Evolutionary conservation across 2,329 filamentous ascomycete genomes (phyloP).

Genomic region (Podosphaera fusca): DNA sequence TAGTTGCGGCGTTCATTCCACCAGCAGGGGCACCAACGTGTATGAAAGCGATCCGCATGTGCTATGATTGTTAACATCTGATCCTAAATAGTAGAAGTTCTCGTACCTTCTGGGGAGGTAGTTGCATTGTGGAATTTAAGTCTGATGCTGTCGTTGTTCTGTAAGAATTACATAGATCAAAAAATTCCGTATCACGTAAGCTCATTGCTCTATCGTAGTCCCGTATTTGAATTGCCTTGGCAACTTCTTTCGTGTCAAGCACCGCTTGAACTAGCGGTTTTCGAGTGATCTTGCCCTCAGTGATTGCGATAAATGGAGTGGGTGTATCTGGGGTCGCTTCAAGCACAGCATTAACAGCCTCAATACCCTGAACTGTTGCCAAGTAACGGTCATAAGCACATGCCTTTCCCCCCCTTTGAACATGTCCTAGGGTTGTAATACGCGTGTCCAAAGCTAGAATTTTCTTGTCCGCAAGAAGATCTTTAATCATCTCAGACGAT

Average conservation of each 20-base stretch:
- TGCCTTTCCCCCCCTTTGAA: constrained; percentile 83
- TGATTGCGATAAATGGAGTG: constrained; percentile 87
- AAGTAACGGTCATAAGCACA: constrained; percentile 91
- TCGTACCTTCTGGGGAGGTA: constrained; percentile 48
- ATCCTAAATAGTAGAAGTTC: neutral
- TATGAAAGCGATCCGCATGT: constrained; percentile 85
- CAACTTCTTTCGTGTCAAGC: constrained; percentile 60
- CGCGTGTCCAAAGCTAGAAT: constrained; percentile 71
- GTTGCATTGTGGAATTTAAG: constrained; percentile 37
- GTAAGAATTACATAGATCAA: constrained; percentile 77
- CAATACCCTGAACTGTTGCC: constrained; percentile 76
- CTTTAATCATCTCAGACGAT: constrained; percentile 56
- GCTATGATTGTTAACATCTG: constrained; percentile 22
- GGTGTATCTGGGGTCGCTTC: constrained; percentile 74
- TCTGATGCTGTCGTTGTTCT: constrained; percentile 73
- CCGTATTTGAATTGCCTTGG: constrained; percentile 57
- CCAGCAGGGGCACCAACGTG: constrained; percentile 91
- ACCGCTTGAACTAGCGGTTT: constrained; percentile 81
- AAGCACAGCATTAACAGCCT: constrained; percentile 77
- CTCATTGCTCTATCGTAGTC: constrained; percentile 76
- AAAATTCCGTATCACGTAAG: constrained; percentile 78
- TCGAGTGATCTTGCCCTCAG: constrained; percentile 90
- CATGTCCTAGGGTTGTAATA: constrained; percentile 85
- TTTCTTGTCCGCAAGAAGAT: constrained; percentile 57
- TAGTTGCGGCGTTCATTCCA: constrained; percentile 92